phyloP scores from a whole-genome alignment of 2,329 filamentous ascomycete genomes.

The Cladosporium sp. region DNA sequence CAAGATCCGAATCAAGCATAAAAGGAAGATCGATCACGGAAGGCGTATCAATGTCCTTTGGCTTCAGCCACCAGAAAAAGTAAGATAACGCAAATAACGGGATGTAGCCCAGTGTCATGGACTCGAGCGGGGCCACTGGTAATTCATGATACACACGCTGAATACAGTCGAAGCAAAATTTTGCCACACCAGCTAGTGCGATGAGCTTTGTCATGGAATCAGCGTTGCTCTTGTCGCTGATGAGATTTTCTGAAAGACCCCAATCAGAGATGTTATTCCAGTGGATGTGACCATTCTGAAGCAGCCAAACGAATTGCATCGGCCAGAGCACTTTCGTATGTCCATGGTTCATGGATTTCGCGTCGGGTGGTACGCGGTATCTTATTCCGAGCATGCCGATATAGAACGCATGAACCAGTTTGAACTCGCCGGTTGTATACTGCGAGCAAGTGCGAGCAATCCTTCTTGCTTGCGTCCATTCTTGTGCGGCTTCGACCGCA shows the following conservation, averaged over 20 bases:
- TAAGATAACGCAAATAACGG: constrained; percentile 33
- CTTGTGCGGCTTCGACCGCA: constrained; percentile 33
- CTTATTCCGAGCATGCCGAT: constrained; percentile 34
- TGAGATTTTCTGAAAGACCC: constrained; percentile 26
- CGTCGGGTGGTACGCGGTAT: constrained; percentile 23
- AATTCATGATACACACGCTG: constrained; percentile 30
- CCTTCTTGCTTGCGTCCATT: constrained; percentile 32
- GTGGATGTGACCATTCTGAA: constrained; percentile 26
- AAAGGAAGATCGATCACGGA: constrained; percentile 28
- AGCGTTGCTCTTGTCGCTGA: constrained; percentile 34
- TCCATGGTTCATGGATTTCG: neutral
- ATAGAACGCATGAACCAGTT: constrained; percentile 31
- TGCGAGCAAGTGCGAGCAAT: constrained; percentile 26
- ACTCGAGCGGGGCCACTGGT: constrained; percentile 33
- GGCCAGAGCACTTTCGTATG: constrained; percentile 31
- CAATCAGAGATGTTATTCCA: constrained; percentile 29
- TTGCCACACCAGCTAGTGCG: constrained; percentile 28
- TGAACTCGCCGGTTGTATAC: constrained; percentile 24
- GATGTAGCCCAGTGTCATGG: constrained; percentile 36
- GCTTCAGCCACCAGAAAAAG: constrained; percentile 36
- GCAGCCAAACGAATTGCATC: constrained; percentile 32
- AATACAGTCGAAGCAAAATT: constrained; percentile 32
- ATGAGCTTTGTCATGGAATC: constrained; percentile 30
- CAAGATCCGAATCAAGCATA: constrained; percentile 22
- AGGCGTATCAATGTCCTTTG: constrained; percentile 34